Conservation (phyloP, 2,329 filamentous ascomycete species). For the Clarireedia hainanense region DNA sequence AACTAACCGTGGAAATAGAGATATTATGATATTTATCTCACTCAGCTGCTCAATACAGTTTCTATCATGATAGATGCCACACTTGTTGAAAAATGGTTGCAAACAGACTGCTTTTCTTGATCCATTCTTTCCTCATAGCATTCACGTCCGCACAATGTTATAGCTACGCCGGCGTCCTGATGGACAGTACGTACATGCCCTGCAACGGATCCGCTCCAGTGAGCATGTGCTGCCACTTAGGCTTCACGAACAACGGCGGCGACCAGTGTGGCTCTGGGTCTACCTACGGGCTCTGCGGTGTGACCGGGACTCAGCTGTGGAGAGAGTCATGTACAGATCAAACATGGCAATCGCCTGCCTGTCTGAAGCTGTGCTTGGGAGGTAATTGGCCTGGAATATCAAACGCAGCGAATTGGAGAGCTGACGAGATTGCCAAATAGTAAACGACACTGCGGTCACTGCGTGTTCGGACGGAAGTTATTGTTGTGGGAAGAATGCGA, state of each 20-base stretch:
- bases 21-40: too few relatives aligned
- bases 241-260: neutral
- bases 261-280: slow-evolving; percentile 7
- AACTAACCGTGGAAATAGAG: too few relatives aligned
- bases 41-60: too few relatives aligned
- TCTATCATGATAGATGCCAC: too few relatives aligned
- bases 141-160: slow-evolving; percentile 1
- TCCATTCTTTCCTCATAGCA: neutral
- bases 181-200: neutral
- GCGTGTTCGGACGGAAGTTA: slow-evolving; percentile 6
- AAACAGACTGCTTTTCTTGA: too few relatives aligned
- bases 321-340: slow-evolving; percentile 7
- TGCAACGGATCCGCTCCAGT: slow-evolving; percentile 4
- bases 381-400: neutral
- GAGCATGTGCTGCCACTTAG: slow-evolving; percentile 7
- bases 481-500: slow-evolving; percentile 4
- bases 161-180: neutral
- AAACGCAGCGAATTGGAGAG: neutral
- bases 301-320: slow-evolving; percentile 5
- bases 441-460: slow-evolving; percentile 4
- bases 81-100: too few relatives aligned
- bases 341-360: slow-evolving; percentile 6
- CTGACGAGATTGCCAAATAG: neutral
- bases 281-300: slow-evolving; percentile 6
- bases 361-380: slow-evolving; percentile 3